phyloP scores from a whole-genome alignment of 2,329 filamentous ascomycete genomes.

The Penicillium polonicum region DNA sequence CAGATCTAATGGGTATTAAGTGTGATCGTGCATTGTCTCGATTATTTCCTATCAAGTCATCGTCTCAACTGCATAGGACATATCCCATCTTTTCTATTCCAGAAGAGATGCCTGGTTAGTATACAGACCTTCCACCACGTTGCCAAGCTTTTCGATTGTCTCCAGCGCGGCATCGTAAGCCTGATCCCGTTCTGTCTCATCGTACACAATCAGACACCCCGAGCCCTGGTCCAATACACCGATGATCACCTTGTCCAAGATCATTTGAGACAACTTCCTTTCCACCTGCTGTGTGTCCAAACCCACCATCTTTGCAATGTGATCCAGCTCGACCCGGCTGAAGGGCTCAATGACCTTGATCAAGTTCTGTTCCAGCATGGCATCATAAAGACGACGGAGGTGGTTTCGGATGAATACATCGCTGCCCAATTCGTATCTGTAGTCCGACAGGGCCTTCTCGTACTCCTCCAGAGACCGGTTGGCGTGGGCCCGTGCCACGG shows the following conservation, averaged over 20 bases:
- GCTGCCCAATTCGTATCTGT: slow-evolving; percentile 88
- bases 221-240: slow-evolving; percentile 95
- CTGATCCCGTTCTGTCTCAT: slow-evolving; percentile 90
- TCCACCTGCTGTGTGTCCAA: slow-evolving; percentile 96
- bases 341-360: slow-evolving; percentile 99
- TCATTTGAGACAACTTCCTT: slow-evolving; percentile 98
- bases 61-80: slow-evolving; percentile 26
- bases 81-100: slow-evolving; percentile 58
- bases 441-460: slow-evolving; percentile 84
- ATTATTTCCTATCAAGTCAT: slow-evolving; percentile 25
- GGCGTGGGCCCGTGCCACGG: slow-evolving; percentile 89
- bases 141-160: slow-evolving; percentile 95
- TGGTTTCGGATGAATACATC: slow-evolving; percentile 97
- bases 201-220: slow-evolving; percentile 95
- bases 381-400: slow-evolving; percentile 91
- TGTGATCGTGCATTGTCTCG: slow-evolving; percentile 14
- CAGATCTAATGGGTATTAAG: neutral
- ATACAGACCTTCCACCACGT: slow-evolving; percentile 95
- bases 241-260: slow-evolving; percentile 97
- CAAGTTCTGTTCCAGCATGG: slow-evolving; percentile 98
- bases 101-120: slow-evolving; percentile 94
- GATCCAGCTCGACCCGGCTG: slow-evolving; percentile 91
- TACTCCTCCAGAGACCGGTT: slow-evolving; percentile 97
- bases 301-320: slow-evolving; percentile 96
- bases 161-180: slow-evolving; percentile 90